Evolutionary conservation across 75 land plant genomes (phyloP), one percentile per base, ranked within the genome.

Genomic region (Pinus taeda): DNA sequence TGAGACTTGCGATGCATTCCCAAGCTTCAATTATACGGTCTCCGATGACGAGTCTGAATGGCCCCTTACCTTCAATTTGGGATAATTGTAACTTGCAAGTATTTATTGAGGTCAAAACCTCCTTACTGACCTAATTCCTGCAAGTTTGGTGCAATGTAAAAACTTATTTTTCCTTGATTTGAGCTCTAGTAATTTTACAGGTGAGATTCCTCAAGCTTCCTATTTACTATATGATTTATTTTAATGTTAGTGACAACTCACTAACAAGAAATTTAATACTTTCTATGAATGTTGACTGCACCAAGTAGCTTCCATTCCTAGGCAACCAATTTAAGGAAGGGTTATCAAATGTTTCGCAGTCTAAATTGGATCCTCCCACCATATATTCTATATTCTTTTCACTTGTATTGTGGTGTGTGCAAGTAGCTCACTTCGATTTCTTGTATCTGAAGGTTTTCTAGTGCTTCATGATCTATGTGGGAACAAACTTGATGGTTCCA

Each of bases 91-190:
- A 72, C 49, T 77, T 89, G 67, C 81, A 81, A 82, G 82, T 78
- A 72, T 74, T 89, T 30, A 89, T 78, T 79, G 86, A 57, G 91
- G 86, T 0, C 75, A 78, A 20, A 89, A 89, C 76, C 79, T 77
- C 6, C 59, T 87, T 30, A 77, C 78, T 4, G 89, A 86, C 59
- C 0, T 63, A 20, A 61, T 89, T 55, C 89, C 89, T 37, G 70
- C 75, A 65, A 79, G 76, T 3, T 55, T 85, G 18, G 80, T 64
- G 33, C 59, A 57, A 4, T 85, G 84, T 70, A 71, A 75, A 58
- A 72, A 57, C n/a, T 36, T 83, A 18, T 15, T 64, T 57, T 86
- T 55, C 57, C 79, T 86, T 60, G 85, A 86, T 78, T 80, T 83
- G 79, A 86, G 85, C 59, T 70, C 73, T 15, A 86, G 84, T 45